A percentile compares a stretch with the other conserved stretches of the same genome.
Conservation (phyloP, 768 basidiomycete species). For the Pleurotus salmoneostramineus region DNA sequence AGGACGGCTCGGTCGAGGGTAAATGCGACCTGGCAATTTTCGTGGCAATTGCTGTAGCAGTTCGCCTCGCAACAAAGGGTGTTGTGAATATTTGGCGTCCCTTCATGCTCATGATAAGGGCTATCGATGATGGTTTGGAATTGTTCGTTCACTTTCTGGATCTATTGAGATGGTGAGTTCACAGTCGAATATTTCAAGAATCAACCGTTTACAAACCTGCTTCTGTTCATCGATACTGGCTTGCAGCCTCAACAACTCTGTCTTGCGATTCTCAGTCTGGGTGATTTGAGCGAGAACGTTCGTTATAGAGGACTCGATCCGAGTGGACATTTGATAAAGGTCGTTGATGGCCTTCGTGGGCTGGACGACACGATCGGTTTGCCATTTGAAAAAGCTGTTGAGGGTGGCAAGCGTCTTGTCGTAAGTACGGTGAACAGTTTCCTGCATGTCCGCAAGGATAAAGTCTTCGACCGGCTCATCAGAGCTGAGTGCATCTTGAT, state of each 20-base stretch:
- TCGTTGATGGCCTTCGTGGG: conserved; percentile 3
- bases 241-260: conserved; percentile 7
- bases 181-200: background rate
- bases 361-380: conserved; percentile 4
- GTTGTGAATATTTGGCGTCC: background rate
- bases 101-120: background rate
- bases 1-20: conserved; percentile 5
- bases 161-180: background rate
- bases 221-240: background rate
- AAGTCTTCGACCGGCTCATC: conserved; percentile 6
- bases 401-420: conserved; percentile 11
- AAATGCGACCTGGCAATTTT: conserved; percentile 4
- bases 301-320: conserved; percentile 13
- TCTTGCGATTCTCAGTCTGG: conserved; percentile 4
- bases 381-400: conserved; percentile 10
- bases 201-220: conserved; percentile 3
- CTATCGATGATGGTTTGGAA: background rate
- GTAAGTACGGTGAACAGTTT: conserved; percentile 5
- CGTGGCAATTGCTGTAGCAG: conserved; percentile 11
- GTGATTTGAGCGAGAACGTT: background rate
- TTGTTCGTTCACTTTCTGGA: background rate
- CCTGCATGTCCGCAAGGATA: conserved; percentile 10
- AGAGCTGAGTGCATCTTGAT: background rate
- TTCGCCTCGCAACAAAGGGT: conserved; percentile 6
- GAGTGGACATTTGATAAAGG: conserved; percentile 9